Evolutionary conservation across 768 basidiomycete genomes (phyloP), one percentile per base, ranked within the genome.

Genomic region (Mycena leptocephala): DNA sequence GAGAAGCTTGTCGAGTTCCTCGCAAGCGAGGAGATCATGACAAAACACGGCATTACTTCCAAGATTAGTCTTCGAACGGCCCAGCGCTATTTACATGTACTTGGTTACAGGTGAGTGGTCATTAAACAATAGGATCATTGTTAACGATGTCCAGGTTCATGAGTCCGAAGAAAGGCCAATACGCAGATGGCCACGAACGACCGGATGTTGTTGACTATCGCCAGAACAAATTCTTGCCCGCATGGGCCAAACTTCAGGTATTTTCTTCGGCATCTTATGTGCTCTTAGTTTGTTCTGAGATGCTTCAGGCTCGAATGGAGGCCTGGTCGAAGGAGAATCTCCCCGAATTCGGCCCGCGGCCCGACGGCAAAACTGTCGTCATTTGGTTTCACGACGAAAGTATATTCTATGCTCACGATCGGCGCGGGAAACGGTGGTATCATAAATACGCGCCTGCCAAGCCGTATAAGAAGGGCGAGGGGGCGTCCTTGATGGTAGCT

Each of bases 331-430:
- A 20, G n/a, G 68, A 74, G 5, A 72, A 72, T 51, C 37, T 58
- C 3, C 59, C 24, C 1, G 55, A 46, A n/a, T 32, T 22, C 8
- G 62, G 48, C 10, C 64, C 55, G 11, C 2, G 18, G 26, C 28
- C 30, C 8, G 2, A 5, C 9, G 69, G 46, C 26, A 71, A 72
- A 6, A 67, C 22, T 16, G 62, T 81, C 26, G 78, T 82, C 7
- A 63, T 80, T 5, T 83, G 79, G 80, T 78, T 63, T 48, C 81
- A 85, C 72, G 80, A 85, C 72, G 82, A 86, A 72, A 84, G 83
- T n/a, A 85, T 78, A 4, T 87, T 85, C 74, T 85, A 85, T 79
- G 85, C 81, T 43, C 77, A 87, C 78, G 84, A 86, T 75, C 72
- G 80, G 0, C 59, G 76, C 0, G 77, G 78, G 22, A 35, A 73